Conservation (phyloP, 805 yeast genomes). For the Yueomyces sp. region DNA sequence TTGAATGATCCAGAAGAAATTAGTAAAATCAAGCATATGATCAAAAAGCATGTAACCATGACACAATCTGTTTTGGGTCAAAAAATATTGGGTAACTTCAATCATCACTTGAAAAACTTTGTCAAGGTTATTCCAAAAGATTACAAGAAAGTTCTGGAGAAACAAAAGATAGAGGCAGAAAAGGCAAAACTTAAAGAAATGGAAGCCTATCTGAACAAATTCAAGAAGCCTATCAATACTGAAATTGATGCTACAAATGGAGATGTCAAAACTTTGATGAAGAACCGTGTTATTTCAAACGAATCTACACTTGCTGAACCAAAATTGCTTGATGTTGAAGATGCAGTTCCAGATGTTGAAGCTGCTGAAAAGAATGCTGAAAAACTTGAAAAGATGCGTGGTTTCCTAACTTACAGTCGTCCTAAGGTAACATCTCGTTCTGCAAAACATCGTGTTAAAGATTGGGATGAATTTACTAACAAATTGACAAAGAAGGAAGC, state of each 20-base stretch:
- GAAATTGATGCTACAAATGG: constrained; percentile 83
- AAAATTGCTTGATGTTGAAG: constrained; percentile 78
- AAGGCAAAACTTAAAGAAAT: constrained; percentile 45
- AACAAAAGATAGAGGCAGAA: constrained; percentile 58
- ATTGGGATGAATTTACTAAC: constrained; percentile 84
- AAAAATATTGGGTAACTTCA: constrained; percentile 71
- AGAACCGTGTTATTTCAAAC: constrained; percentile 20
- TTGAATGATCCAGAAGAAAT: constrained; percentile 82
- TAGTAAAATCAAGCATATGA: constrained; percentile 82
- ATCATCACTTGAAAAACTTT: constrained; percentile 74
- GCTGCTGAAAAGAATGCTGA: constrained; percentile 51
- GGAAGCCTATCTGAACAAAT: constrained; percentile 49
- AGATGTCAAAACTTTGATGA: constrained; percentile 52
- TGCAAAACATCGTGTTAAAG: constrained; percentile 61
- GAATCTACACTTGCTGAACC: constrained; percentile 48
- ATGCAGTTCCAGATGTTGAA: constrained; percentile 59
- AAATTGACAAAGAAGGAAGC: constrained; percentile 79
- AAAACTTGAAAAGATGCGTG: constrained; percentile 55
- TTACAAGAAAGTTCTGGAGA: constrained; percentile 78
- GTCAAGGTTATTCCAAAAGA: constrained; percentile 90
- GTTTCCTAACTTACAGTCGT: constrained; percentile 88
- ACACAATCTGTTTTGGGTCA: constrained; percentile 87
- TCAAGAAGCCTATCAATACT: constrained; percentile 46
- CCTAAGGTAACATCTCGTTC: constrained; percentile 78
- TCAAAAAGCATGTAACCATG: constrained; percentile 92